Evolutionary conservation across 345 rosid genomes (phyloP).

Genomic region (Noccaea caerulescens): DNA sequence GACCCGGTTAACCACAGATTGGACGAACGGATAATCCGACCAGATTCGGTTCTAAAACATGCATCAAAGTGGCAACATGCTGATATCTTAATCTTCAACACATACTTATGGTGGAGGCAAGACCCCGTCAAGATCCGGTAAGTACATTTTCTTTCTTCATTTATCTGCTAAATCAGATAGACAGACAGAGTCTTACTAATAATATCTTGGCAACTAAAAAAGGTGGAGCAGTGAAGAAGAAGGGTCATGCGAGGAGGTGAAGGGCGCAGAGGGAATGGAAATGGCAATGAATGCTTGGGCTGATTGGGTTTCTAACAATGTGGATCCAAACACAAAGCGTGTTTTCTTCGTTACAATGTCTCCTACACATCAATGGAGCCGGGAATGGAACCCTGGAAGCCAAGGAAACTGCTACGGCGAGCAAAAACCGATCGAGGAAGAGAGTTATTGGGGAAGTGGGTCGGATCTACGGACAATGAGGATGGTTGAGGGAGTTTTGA

Average conservation of each 20-base stretch:
- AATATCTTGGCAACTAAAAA: conserved; percentile 38
- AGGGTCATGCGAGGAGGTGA: conserved; percentile 78
- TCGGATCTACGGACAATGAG: conserved; percentile 81
- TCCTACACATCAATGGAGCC: conserved; percentile 88
- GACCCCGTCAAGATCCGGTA: conserved; percentile 85
- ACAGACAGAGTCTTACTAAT: too few species aligned
- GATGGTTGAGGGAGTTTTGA: conserved; percentile 68
- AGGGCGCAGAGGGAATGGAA: conserved; percentile 79
- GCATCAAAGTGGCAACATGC: conserved; percentile 89
- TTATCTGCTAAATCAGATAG: not conserved
- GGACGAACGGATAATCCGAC: conserved; percentile 75
- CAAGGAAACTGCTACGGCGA: conserved; percentile 83
- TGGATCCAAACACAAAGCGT: conserved; percentile 54
- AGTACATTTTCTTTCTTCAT: conserved; percentile 39
- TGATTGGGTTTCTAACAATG: conserved; percentile 70
- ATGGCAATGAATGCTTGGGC: conserved; percentile 96
- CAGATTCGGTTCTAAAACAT: conserved; percentile 91
- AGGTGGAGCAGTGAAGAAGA: conserved; percentile 84
- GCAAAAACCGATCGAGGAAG: conserved; percentile 60
- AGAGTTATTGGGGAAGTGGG: conserved; percentile 88
- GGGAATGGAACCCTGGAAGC: conserved; percentile 79
- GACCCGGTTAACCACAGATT: conserved; percentile 94
- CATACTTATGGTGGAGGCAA: conserved; percentile 99
- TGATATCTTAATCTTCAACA: conserved; percentile 83
- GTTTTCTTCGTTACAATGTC: conserved; percentile 94